Percentiles rank a stretch among this genome's conserved stretches.
Conservation (phyloP, 2,329 filamentous ascomycete species). For the Calonectria pteridis region DNA sequence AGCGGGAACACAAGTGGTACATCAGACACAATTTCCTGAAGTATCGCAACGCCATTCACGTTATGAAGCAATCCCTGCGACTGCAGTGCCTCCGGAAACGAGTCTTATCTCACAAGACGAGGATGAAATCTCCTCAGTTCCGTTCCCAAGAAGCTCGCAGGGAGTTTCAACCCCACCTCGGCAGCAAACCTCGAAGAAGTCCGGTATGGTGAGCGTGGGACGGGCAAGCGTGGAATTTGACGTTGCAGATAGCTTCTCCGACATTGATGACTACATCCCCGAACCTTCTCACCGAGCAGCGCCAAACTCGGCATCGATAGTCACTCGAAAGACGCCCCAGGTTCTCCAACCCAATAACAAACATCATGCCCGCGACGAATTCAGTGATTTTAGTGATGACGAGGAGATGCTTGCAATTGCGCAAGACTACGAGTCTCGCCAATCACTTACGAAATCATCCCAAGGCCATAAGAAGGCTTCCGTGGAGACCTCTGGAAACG, state of each 20-base stretch:
- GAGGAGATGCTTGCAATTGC: slow-evolving; percentile 66
- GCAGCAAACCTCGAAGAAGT: slow-evolving; percentile 20
- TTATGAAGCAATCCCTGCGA: slow-evolving; percentile 37
- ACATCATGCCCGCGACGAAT: slow-evolving; percentile 48
- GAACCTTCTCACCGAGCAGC: slow-evolving; percentile 24
- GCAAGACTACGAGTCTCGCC: slow-evolving; percentile 61
- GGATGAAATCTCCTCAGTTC: slow-evolving; percentile 32
- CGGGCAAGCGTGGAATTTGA: slow-evolving; percentile 38
- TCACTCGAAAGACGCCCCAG: slow-evolving; percentile 26
- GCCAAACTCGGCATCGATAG: slow-evolving; percentile 19
- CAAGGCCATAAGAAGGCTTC: slow-evolving; percentile 54
- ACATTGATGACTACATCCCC: slow-evolving; percentile 46
- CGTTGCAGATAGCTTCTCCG: slow-evolving; percentile 46
- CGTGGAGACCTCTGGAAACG: slow-evolving; percentile 62
- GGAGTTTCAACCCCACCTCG: slow-evolving; percentile 12
- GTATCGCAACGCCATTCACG: slow-evolving; percentile 39
- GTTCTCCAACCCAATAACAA: slow-evolving; percentile 29
- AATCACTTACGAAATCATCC: slow-evolving; percentile 44
- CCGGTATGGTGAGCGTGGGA: not conserved
- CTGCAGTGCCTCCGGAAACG: slow-evolving; percentile 34
- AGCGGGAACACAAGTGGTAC: slow-evolving; percentile 61
- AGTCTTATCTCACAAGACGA: slow-evolving; percentile 43
- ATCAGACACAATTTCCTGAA: slow-evolving; percentile 62
- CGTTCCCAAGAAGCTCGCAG: slow-evolving; percentile 44
- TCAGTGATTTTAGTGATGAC: slow-evolving; percentile 64